These are phyloP conservation scores for Boletellus deceptivus DNA, from an alignment of 1,284 basidiomycete species.

Conservation along the genomic window DNA sequence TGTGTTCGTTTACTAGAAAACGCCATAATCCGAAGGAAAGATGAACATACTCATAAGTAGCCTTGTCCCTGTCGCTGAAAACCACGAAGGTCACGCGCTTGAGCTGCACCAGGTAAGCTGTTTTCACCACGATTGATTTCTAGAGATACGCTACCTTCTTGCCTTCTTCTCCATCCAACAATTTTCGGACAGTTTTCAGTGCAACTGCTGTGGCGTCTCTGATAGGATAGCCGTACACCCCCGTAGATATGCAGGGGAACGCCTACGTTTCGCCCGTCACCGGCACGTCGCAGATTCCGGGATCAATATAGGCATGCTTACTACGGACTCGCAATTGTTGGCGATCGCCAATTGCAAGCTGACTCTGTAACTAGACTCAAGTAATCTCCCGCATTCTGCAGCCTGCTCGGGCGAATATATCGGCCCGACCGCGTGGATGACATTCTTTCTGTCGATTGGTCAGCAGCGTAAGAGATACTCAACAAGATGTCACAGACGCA, in stretches of 20 bases:
- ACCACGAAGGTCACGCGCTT: constrained; percentile 74
- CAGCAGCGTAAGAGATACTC: background rate
- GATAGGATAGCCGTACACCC: constrained; percentile 78
- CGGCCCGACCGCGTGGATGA: constrained; percentile 93
- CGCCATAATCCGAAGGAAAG: background rate
- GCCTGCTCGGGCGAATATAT: constrained; percentile 56
- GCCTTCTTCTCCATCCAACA: constrained; percentile 55
- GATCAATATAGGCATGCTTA: constrained; percentile 28
- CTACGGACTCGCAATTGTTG: constrained; percentile 64
- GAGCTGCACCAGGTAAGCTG: constrained; percentile 50
- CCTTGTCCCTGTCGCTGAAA: constrained; percentile 61
- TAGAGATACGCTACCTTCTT: constrained; percentile 41
- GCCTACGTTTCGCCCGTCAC: constrained; percentile 44
- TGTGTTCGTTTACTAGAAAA: background rate
- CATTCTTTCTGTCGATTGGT: constrained; percentile 48
- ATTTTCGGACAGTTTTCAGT: constrained; percentile 54
- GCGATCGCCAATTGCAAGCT: constrained; percentile 64
- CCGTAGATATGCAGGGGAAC: constrained; percentile 80
- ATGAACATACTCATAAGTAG: constrained; percentile 59
- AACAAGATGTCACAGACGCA: constrained; percentile 35
- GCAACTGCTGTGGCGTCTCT: constrained; percentile 70
- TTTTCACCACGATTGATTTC: background rate
- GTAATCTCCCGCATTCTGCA: constrained; percentile 49
- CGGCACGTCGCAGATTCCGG: background rate
- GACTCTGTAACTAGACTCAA: constrained; percentile 72